These are phyloP conservation scores for Termitomyces bulborhizus DNA, from an alignment of 768 basidiomycete genomes.

Conservation along the genomic window DNA sequence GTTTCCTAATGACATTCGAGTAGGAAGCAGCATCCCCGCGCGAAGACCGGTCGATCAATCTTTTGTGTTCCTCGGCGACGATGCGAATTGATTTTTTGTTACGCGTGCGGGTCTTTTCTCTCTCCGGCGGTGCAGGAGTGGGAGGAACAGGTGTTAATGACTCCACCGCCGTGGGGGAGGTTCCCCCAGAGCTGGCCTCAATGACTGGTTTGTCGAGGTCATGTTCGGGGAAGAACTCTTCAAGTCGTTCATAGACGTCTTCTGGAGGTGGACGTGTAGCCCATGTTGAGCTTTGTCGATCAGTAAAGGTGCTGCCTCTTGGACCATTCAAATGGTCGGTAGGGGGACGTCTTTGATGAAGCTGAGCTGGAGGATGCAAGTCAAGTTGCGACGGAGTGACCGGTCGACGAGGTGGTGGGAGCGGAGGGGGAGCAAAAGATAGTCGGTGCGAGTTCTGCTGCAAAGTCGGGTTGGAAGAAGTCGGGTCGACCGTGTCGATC, in stretches of 20 bases:
- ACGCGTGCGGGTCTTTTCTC: slow-evolving; percentile 39
- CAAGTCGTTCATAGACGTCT: slow-evolving; percentile 87
- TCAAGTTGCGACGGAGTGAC: slow-evolving; percentile 15
- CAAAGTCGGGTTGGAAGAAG: slow-evolving; percentile 1
- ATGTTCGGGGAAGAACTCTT: slow-evolving; percentile 93
- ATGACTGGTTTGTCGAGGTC: slow-evolving; percentile 96
- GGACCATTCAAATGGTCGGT: slow-evolving; percentile 23
- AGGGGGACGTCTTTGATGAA: slow-evolving; percentile 21
- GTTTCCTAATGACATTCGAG: slow-evolving; percentile 57
- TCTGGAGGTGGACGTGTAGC: slow-evolving; percentile 88
- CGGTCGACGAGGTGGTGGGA: slow-evolving; percentile 18
- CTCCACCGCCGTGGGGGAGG: slow-evolving; percentile 67
- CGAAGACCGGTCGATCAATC: slow-evolving; percentile 64
- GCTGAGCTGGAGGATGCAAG: background rate
- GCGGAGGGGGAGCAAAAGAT: slow-evolving; percentile 17
- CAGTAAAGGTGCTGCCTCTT: slow-evolving; percentile 55
- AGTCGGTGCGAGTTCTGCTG: slow-evolving; percentile 9
- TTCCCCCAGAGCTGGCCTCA: slow-evolving; percentile 75
- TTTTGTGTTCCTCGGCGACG: slow-evolving; percentile 86
- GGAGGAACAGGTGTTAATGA: slow-evolving; percentile 36
- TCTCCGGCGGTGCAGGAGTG: slow-evolving; percentile 22
- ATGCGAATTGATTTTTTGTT: slow-evolving; percentile 90
- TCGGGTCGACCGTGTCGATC: slow-evolving; percentile 23
- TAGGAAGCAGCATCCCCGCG: slow-evolving; percentile 45
- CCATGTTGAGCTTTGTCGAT: slow-evolving; percentile 69